Evolutionary conservation across 177 flowering plant genomes (phyloP).

Genomic region (Vitis hybrid): DNA sequence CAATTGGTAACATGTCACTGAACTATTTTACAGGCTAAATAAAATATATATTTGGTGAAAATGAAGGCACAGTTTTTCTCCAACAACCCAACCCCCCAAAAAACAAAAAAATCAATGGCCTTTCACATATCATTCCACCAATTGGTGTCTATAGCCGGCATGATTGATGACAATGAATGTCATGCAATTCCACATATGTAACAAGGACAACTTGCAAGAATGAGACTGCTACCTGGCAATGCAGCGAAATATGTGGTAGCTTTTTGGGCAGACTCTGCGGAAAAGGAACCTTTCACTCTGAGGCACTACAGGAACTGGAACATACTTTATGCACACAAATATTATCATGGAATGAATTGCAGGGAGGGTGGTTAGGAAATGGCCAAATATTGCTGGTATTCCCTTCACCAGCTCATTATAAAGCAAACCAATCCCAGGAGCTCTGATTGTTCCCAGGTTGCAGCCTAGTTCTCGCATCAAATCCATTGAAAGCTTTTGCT

Average conservation of each 20-base stretch:
- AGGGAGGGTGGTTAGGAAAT: conserved; percentile 92
- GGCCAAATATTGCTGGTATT: conserved; percentile 95
- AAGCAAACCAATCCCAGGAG: conserved; percentile 96
- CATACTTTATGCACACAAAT: conserved; percentile 97
- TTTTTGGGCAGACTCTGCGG: conserved; percentile 84
- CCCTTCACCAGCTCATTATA: conserved; percentile 96
- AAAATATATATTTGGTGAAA: no score
- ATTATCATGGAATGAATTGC: conserved; percentile 98
- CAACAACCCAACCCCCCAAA: no score
- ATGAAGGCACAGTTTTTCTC: no score
- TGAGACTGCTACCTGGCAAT: conserved; percentile 72
- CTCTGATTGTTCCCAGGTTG: conserved; percentile 91
- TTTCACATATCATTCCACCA: background rate
- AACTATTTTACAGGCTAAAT: no score
- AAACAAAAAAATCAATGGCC: no score
- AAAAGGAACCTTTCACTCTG: conserved; percentile 95
- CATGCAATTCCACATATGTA: background rate
- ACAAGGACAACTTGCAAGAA: conserved; percentile 5
- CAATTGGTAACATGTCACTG: no score
- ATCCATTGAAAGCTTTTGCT: conserved; percentile 88
- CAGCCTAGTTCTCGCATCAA: conserved; percentile 80
- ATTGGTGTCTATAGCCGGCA: background rate
- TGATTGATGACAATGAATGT: background rate
- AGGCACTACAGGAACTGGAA: conserved; percentile 94
- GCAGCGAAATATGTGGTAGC: conserved; percentile 95